Conservation (phyloP, 2,329 filamentous ascomycete species). For the Harringtonia lauricola region DNA sequence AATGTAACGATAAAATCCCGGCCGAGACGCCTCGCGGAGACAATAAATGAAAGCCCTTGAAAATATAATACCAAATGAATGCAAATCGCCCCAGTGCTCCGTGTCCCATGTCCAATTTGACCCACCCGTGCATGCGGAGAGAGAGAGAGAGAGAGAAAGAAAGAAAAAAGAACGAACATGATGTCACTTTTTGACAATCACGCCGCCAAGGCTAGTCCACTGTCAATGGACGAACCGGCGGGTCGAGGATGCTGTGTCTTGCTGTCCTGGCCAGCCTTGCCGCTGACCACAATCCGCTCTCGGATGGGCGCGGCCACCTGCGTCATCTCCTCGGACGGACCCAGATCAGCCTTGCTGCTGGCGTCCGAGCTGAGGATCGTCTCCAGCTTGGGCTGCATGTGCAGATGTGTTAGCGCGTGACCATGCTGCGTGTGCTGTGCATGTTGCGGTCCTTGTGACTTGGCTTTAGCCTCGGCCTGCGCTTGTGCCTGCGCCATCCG, state of each 20-base stretch:
- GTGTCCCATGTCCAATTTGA: neutral
- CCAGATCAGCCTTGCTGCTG: slow-evolving; percentile 12
- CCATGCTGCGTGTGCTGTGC: neutral
- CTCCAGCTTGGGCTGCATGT: slow-evolving; percentile 24
- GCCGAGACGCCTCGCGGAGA: neutral
- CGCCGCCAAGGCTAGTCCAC: slow-evolving; percentile 15
- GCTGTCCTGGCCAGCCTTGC: neutral
- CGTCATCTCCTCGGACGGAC: slow-evolving; percentile 14
- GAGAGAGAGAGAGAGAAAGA: neutral
- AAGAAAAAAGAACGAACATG: neutral
- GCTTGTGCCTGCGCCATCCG: neutral
- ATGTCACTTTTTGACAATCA: neutral
- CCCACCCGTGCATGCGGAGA: neutral
- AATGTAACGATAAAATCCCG: too few species aligned
- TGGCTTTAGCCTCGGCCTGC: neutral
- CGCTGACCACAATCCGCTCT: neutral
- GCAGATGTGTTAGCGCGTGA: neutral
- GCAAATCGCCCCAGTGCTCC: neutral
- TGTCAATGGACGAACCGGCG: slow-evolving; percentile 15
- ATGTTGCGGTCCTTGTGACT: neutral
- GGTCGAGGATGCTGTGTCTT: slow-evolving; percentile 4
- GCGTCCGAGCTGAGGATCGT: slow-evolving; percentile 34
- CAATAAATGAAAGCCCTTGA: neutral
- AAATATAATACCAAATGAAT: neutral
- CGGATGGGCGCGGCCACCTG: neutral